These are phyloP conservation scores for Quercus phellos DNA, from an alignment of 331 rosid genomes.

Conservation along the genomic window DNA sequence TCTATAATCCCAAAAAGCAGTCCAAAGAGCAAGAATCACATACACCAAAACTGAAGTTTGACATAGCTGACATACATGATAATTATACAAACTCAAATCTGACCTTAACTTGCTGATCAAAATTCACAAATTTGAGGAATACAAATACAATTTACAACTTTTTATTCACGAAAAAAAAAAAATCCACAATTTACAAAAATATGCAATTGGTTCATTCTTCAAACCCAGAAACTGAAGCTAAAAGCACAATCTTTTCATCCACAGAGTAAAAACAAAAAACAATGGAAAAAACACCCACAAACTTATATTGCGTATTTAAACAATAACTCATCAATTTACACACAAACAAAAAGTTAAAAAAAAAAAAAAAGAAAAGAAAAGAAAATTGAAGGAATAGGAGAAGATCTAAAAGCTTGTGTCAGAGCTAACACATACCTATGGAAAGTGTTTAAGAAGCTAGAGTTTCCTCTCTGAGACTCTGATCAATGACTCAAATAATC, in stretches of 20 bases:
- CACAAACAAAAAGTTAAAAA: neutral
- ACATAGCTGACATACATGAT: neutral
- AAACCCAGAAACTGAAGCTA: slow-evolving; percentile 9
- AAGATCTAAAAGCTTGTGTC: neutral
- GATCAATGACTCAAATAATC: neutral
- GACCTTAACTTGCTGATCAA: neutral
- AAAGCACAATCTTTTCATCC: slow-evolving; percentile 12
- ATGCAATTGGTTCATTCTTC: slow-evolving; percentile 1
- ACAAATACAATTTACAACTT: no score
- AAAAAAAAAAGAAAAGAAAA: slow-evolving; percentile 3
- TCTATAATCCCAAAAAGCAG: neutral
- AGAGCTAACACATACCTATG: neutral
- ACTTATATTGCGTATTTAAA: neutral
- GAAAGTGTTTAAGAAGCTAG: neutral
- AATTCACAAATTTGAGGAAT: neutral
- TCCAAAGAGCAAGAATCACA: slow-evolving; percentile 5
- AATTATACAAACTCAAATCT: neutral
- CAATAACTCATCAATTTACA: neutral
- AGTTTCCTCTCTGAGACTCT: neutral
- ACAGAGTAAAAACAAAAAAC: neutral
- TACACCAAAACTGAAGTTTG: neutral
- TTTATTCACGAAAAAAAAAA: no score
- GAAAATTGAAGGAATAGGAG: slow-evolving; percentile 3
- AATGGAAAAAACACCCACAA: neutral
- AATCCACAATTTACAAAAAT: neutral